These are phyloP conservation scores for barrel medic (Medicago truncatula) DNA, from an alignment of 306 rosid species.

Conservation along the genomic window DNA sequence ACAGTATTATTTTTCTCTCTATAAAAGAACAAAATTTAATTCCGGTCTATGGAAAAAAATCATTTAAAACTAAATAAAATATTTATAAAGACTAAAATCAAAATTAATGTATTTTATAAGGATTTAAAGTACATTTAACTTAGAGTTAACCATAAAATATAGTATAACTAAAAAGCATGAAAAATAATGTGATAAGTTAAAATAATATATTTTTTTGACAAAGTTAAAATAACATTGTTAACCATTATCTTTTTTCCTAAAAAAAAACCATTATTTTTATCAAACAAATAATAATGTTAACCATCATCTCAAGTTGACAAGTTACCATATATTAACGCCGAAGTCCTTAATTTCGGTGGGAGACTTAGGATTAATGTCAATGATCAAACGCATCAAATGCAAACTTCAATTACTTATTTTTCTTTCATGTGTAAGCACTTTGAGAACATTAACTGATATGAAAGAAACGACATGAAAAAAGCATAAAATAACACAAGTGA, in stretches of 20 bases:
- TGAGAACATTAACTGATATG: conserved; percentile 1
- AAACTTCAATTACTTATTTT: conserved; percentile 30
- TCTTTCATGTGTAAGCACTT: conserved; percentile 14
- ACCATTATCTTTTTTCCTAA: no score
- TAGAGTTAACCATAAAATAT: no score
- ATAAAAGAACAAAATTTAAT: no score
- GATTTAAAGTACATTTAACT: no score
- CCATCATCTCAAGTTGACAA: not conserved
- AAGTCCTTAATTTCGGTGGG: conserved; percentile 45
- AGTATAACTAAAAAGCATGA: not conserved
- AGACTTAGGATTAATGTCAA: conserved; percentile 38
- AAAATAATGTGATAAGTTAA: conserved; percentile 28
- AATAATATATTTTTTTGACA: no score
- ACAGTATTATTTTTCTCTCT: no score
- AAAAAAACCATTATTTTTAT: no score
- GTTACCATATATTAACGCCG: not conserved
- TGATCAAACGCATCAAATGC: conserved; percentile 24
- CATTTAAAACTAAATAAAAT: no score
- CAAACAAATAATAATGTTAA: conserved; percentile 41
- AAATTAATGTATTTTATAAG: no score
- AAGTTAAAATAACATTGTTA: conserved; percentile 24
- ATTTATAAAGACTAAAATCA: no score
- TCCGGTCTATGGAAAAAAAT: no score
- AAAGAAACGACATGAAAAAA: not conserved
- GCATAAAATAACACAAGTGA: not conserved